Percentiles rank a stretch among this genome's conserved stretches.
Conservation (phyloP, 1,139 yeast genomes). For the Yamadazyma mexicana region DNA sequence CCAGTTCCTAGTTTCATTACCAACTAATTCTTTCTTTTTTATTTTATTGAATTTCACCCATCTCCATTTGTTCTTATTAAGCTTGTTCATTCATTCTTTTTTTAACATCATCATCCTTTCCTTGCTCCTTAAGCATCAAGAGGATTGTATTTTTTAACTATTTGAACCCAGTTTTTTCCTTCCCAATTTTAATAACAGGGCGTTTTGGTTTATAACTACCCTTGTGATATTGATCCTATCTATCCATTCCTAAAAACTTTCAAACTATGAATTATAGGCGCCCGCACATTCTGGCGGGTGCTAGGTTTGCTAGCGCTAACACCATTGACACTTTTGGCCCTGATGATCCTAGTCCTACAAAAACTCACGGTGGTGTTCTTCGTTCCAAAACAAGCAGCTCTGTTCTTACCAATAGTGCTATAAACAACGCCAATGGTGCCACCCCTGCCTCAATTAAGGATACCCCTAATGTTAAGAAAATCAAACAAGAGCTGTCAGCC, state of each 20-base stretch:
- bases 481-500: constrained; percentile 7
- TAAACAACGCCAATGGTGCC: background rate
- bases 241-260: background rate
- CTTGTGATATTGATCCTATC: too few species aligned
- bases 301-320: constrained; percentile 6
- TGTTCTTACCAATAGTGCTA: background rate
- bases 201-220: too few species aligned
- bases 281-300: constrained; percentile 26
- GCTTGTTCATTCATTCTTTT: background rate
- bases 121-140: too few species aligned
- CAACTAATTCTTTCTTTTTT: background rate
- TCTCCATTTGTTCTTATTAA: background rate
- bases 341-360: background rate
- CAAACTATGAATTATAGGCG: constrained; percentile 24
- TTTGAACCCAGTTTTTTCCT: too few species aligned
- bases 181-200: too few species aligned
- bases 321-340: background rate
- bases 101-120: background rate
- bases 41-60: background rate
- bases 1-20: background rate
- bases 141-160: too few species aligned
- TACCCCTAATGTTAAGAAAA: constrained; percentile 12
- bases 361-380: background rate
- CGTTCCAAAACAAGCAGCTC: background rate
- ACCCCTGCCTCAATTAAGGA: background rate